A percentile compares a stretch with the other conserved stretches of the same genome.
Evolutionary conservation across 2,329 filamentous ascomycete genomes (phyloP).

Genomic region (Phoma sp.): DNA sequence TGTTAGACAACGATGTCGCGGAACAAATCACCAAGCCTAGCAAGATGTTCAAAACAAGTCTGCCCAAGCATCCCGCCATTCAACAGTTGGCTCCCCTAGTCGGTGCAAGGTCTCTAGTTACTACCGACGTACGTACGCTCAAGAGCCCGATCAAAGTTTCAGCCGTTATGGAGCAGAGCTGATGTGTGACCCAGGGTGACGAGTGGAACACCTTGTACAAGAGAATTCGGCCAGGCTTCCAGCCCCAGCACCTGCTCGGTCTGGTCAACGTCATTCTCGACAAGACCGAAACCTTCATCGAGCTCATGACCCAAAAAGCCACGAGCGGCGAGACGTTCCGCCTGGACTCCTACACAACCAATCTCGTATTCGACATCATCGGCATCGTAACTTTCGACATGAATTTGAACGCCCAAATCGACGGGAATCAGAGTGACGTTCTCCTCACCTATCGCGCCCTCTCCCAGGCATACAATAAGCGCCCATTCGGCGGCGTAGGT

Average conservation of each 20-base stretch:
- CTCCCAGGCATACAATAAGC: slow-evolving; percentile 25
- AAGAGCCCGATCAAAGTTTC: no score
- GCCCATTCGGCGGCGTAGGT: slow-evolving; percentile 15
- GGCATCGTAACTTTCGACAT: slow-evolving; percentile 27
- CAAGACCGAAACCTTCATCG: slow-evolving; percentile 30
- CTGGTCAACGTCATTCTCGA: slow-evolving; percentile 33
- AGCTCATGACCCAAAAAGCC: slow-evolving; percentile 25
- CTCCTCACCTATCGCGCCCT: slow-evolving; percentile 25
- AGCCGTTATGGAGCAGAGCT: background rate
- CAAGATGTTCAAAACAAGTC: slow-evolving; percentile 19
- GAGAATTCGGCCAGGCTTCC: slow-evolving; percentile 23
- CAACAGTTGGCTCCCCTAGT: slow-evolving; percentile 22
- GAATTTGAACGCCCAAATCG: slow-evolving; percentile 24
- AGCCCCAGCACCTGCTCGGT: slow-evolving; percentile 20
- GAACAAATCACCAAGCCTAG: slow-evolving; percentile 25
- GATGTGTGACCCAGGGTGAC: slow-evolving; percentile 8
- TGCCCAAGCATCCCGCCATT: slow-evolving; percentile 27
- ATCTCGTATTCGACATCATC: slow-evolving; percentile 30
- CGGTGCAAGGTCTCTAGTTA: slow-evolving; percentile 24
- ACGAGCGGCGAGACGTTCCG: slow-evolving; percentile 12
- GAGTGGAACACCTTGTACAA: slow-evolving; percentile 20
- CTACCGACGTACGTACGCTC: slow-evolving; percentile 21
- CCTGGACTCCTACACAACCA: slow-evolving; percentile 22
- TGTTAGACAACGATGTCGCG: slow-evolving; percentile 25
- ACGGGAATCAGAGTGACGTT: slow-evolving; percentile 19